Conservation (phyloP, 208 protist species). For the Sergeia podlipaevii region DNA sequence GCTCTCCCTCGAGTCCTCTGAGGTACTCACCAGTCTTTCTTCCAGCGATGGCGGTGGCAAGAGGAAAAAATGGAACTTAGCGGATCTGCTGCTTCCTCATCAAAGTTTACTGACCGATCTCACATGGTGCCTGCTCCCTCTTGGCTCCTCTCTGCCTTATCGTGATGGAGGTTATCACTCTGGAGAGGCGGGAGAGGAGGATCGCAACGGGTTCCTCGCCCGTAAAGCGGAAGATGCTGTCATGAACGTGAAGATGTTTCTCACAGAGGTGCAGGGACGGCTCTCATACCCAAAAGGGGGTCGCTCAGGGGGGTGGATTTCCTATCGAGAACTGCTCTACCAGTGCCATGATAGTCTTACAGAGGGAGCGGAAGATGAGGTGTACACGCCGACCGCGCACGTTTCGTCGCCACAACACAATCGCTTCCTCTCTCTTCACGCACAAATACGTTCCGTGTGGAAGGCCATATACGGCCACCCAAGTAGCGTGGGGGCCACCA, state of each 20-base stretch:
- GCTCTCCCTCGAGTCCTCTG: constrained; percentile 17
- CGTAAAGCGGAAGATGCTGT: constrained; percentile 9
- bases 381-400: no score
- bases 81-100: constrained; percentile 40
- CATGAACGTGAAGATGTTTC: constrained; percentile 25
- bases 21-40: constrained; percentile 2
- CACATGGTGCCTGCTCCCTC: no score
- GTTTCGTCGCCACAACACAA: not conserved
- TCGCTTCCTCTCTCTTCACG: not conserved
- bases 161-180: constrained; percentile 6
- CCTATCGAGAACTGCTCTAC: constrained; percentile 18
- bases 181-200: not conserved
- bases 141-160: no score
- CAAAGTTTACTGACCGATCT: constrained; percentile 58
- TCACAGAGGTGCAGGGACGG: constrained; percentile 28
- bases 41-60: not conserved
- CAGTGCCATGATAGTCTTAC: not conserved
- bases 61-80: not conserved
- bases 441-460: constrained; percentile 6
- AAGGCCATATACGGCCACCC: constrained; percentile 7
- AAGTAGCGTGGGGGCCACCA: constrained; percentile 16
- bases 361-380: not conserved
- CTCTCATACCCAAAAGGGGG: constrained; percentile 24
- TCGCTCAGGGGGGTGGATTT: constrained; percentile 25
- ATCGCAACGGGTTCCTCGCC: constrained; percentile 5